Conservation (phyloP, 257 asterid genomes). For the Plectranthus barbatus region DNA sequence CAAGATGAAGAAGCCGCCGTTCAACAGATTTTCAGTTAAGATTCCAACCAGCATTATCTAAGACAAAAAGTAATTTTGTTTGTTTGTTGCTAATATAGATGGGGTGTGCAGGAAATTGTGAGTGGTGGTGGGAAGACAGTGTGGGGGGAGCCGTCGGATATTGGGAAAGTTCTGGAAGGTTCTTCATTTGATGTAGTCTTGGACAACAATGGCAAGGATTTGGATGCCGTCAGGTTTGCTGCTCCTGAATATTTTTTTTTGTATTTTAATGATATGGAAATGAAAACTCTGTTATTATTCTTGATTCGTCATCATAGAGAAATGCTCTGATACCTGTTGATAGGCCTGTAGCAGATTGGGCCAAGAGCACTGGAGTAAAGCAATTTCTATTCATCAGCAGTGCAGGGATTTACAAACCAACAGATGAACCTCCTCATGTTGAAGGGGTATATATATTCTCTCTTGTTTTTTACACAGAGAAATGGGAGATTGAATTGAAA, state of each 20-base stretch:
- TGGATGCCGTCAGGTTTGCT: slow-evolving; percentile 71
- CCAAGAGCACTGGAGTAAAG: slow-evolving; percentile 62
- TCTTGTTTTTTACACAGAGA: not conserved
- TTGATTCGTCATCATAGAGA: not conserved
- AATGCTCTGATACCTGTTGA: not conserved
- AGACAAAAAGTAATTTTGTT: not conserved
- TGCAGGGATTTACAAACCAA: slow-evolving; percentile 88
- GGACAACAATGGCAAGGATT: slow-evolving; percentile 96
- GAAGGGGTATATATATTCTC: slow-evolving; percentile 66
- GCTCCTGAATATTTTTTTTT: not conserved
- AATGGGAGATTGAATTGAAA: not conserved
- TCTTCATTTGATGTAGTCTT: slow-evolving; percentile 70
- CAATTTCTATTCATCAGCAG: slow-evolving; percentile 90
- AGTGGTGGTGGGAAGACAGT: slow-evolving; percentile 77
- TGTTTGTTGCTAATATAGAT: slow-evolving; percentile 20
- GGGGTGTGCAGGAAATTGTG: slow-evolving; percentile 64
- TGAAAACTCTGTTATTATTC: not conserved
- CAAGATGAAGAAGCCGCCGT: slow-evolving; percentile 99
- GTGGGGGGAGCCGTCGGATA: slow-evolving; percentile 78
- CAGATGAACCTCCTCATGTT: slow-evolving; percentile 91
- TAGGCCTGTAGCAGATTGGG: slow-evolving; percentile 98
- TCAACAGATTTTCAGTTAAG: slow-evolving; percentile 82
- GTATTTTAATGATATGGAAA: not conserved
- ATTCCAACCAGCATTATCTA: not conserved
- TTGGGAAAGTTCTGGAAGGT: slow-evolving; percentile 72